These are phyloP conservation scores for Aspergillus wentii DNA, from an alignment of 495 filamentous ascomycete genomes.

Conservation along the genomic window DNA sequence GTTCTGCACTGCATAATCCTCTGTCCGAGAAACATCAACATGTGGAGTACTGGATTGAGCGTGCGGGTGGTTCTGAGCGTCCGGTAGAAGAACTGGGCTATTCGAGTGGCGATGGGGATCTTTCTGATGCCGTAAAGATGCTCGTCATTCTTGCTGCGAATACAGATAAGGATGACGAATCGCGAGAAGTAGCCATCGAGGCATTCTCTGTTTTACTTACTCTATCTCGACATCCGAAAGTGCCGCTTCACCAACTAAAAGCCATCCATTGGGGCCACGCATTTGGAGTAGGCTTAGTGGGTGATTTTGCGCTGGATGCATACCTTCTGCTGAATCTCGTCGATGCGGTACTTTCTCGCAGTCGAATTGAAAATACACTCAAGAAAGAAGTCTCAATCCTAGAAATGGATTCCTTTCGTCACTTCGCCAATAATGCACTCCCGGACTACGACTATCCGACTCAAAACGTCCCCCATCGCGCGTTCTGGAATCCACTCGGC, in stretches of 20 bases:
- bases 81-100: not conserved
- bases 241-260: not conserved
- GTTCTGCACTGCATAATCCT: constrained; percentile 1
- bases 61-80: too few species aligned
- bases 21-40: not conserved
- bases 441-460: constrained; percentile 1
- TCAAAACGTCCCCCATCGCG: constrained; percentile 2
- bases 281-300: not conserved
- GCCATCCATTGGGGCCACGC: constrained; percentile 1
- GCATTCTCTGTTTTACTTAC: not conserved
- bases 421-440: not conserved
- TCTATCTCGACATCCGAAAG: not conserved
- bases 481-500: not conserved
- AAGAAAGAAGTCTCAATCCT: not conserved
- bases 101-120: not conserved
- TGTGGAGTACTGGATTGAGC: constrained; percentile 1
- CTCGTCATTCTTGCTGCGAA: not conserved
- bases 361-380: not conserved
- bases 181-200: not conserved
- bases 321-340: constrained; percentile 1
- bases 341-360: not conserved
- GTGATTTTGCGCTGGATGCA: not conserved
- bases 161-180: not conserved
- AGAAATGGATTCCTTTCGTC: not conserved
- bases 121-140: constrained; percentile 6